These are phyloP conservation scores for Pelomyxa schiedti DNA, from an alignment of 78 protist species.

Conservation along the genomic window DNA sequence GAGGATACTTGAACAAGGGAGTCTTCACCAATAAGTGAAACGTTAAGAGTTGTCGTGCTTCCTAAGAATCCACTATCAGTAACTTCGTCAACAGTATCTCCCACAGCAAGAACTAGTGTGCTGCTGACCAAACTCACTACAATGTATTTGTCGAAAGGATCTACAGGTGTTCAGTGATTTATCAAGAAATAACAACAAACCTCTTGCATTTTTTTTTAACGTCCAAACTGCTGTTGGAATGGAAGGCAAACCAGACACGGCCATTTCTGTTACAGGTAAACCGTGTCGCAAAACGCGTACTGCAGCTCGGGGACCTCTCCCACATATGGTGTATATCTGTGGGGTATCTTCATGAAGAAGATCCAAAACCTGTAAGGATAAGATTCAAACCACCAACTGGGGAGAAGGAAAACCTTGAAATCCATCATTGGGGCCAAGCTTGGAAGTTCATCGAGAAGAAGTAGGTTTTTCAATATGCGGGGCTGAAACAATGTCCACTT, in stretches of 20 bases:
- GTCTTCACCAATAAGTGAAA: slow-evolving; percentile 63
- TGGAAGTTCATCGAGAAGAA: slow-evolving; percentile 53
- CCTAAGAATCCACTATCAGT: slow-evolving; percentile 70
- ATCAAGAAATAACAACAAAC: slow-evolving; percentile 1
- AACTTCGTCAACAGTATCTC: slow-evolving; percentile 77
- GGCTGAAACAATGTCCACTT: too few relatives aligned
- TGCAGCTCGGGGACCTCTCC: slow-evolving; percentile 58
- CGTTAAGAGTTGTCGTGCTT: slow-evolving; percentile 52
- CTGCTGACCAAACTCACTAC: slow-evolving; percentile 75
- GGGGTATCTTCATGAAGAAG: slow-evolving; percentile 46
- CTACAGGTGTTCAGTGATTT: slow-evolving; percentile 14
- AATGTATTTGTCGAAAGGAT: slow-evolving; percentile 54
- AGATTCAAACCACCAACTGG: too few relatives aligned
- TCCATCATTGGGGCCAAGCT: slow-evolving; percentile 75
- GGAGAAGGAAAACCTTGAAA: too few relatives aligned
- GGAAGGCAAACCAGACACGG: slow-evolving; percentile 68
- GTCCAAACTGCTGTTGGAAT: slow-evolving; percentile 64
- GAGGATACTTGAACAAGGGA: slow-evolving; percentile 82
- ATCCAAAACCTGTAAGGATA: slow-evolving; percentile 47
- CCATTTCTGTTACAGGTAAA: slow-evolving; percentile 61
- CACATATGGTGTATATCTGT: slow-evolving; percentile 62
- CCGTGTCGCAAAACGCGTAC: slow-evolving; percentile 85
- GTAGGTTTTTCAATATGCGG: slow-evolving; percentile 33
- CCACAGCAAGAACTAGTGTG: slow-evolving; percentile 80
- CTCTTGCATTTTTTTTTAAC: neutral